Base-by-base conservation (phyloP, 495 filamentous ascomycete genomes). In the Penicillium coffeae region DNA sequence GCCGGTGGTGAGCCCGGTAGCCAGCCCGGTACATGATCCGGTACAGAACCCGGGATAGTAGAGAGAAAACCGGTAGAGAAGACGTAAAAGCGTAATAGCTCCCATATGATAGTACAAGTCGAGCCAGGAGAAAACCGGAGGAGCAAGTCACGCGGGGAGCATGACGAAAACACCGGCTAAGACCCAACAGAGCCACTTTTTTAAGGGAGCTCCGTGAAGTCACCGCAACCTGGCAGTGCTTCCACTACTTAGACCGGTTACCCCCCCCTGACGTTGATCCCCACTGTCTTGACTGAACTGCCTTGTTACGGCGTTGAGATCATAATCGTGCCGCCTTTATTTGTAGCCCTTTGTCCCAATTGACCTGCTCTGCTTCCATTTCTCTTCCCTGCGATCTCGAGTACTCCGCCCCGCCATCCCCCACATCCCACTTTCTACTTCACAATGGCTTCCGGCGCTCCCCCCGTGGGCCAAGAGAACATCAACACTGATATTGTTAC, bases 401-500 rank as follows among this genome's bases (percentile, higher is more conserved):
- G n/a, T 32, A 15, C 13, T 14, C 33, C 34, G 10, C 19, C 20
- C 39, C 39, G 8, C 16, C 7, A 46, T 16, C 27, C 12, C 36
- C 41, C 19, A 15, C n/a, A 25, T 38, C 33, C 14, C 35, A 14
- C 21, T 18, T 15, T n/a, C 38, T 30, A 48, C 33, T 45, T 54
- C 62, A 71, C 40, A 49, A 77, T 73, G 64, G 47, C 70, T 43
- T 34, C 52, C 47, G 72, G 66, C 59, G 55, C 61, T 45, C 51
- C 68, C 38, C 64, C 68, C 43, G 70, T 73, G 10, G 78, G 78
- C 21, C 73, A 83, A 48, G 81, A 94, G 73, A 83, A 87, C 62
- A 81, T 98, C 69, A 95, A 98, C 77, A 95, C 88, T 33, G 83
- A 96, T 59, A 96, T 97, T 54, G 77, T 97, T 59, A 97, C 93